These are phyloP conservation scores for Cutaneotrichosporon curvatum DNA, from an alignment of 1,284 basidiomycete genomes.

Conservation along the genomic window DNA sequence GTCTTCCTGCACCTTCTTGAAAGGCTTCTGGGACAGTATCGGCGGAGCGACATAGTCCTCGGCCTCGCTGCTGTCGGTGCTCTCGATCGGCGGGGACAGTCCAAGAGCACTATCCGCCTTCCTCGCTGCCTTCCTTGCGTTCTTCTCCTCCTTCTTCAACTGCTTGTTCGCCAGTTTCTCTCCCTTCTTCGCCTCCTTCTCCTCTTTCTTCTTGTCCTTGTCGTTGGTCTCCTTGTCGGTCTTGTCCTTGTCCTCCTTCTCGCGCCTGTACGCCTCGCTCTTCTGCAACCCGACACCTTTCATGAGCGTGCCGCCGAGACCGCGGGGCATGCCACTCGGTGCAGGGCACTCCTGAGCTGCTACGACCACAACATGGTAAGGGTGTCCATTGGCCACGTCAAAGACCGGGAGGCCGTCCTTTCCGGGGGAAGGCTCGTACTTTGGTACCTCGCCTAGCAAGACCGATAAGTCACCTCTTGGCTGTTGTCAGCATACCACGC, in stretches of 20 bases:
- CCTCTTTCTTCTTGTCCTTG: constrained; percentile 18
- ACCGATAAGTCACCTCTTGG: constrained; percentile 50
- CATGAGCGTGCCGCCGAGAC: constrained; percentile 42
- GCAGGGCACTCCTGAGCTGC: constrained; percentile 49
- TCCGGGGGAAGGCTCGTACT: constrained; percentile 33
- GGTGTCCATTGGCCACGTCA: constrained; percentile 41
- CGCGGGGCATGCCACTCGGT: constrained; percentile 43
- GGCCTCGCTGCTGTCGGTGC: neutral
- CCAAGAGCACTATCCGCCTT: constrained; percentile 10
- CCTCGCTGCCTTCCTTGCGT: neutral
- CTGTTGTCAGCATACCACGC: constrained; percentile 14
- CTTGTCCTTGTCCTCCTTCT: constrained; percentile 17
- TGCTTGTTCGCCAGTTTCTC: constrained; percentile 12
- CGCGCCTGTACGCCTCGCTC: constrained; percentile 24
- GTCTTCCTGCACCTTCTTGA: no score
- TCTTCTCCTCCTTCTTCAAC: constrained; percentile 9
- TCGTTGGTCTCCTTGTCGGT: constrained; percentile 9
- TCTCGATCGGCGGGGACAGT: no score
- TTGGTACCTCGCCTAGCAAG: constrained; percentile 47
- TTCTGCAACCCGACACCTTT: constrained; percentile 39
- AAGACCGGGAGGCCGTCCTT: constrained; percentile 24
- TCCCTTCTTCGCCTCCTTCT: constrained; percentile 3
- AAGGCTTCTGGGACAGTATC: no score
- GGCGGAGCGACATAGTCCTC: neutral
- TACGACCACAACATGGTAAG: constrained; percentile 51